phyloP scores from a whole-genome alignment of 1,284 basidiomycete genomes.

The Cryptococcus jaspeensis region DNA sequence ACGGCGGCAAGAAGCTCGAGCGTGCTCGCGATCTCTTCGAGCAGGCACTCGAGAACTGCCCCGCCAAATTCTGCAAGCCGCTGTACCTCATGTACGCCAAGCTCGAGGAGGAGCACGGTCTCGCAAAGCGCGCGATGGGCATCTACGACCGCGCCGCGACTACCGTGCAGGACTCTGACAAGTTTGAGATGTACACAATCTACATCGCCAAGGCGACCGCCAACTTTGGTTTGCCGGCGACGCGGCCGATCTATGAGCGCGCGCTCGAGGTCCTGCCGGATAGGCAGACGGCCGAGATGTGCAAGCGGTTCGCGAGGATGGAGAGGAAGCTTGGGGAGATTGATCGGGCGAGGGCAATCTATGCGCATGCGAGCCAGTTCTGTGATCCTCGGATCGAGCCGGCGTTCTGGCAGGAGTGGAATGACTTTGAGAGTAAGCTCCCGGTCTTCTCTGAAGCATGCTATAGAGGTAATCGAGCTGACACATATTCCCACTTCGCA shows the following conservation, averaged over 20 bases:
- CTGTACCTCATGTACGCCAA: slow-evolving; percentile 94
- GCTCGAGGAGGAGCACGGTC: slow-evolving; percentile 90
- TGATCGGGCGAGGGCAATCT: slow-evolving; percentile 92
- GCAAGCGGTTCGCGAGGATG: slow-evolving; percentile 88
- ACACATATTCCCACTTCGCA: slow-evolving; percentile 15
- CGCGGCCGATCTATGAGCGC: slow-evolving; percentile 92
- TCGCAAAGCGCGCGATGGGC: slow-evolving; percentile 93
- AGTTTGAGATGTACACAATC: slow-evolving; percentile 97
- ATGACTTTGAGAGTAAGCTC: slow-evolving; percentile 75
- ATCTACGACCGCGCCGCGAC: slow-evolving; percentile 91
- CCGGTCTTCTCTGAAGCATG: neutral
- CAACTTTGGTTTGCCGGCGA: slow-evolving; percentile 94
- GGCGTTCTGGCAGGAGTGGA: slow-evolving; percentile 96
- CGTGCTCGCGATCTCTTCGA: slow-evolving; percentile 95
- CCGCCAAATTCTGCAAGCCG: slow-evolving; percentile 89
- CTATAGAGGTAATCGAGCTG: neutral
- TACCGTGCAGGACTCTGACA: slow-evolving; percentile 82
- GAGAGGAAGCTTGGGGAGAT: slow-evolving; percentile 99
- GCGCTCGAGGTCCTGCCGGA: slow-evolving; percentile 94
- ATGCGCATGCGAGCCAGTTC: slow-evolving; percentile 96
- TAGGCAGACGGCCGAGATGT: slow-evolving; percentile 95
- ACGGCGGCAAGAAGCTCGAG: slow-evolving; percentile 91
- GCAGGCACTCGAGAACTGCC: slow-evolving; percentile 95
- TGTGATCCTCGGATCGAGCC: slow-evolving; percentile 89
- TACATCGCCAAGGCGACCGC: slow-evolving; percentile 96